These are phyloP conservation scores for Blastocystis sp. DNA, from an alignment of 352 stramenopile species.

Conservation along the genomic window DNA sequence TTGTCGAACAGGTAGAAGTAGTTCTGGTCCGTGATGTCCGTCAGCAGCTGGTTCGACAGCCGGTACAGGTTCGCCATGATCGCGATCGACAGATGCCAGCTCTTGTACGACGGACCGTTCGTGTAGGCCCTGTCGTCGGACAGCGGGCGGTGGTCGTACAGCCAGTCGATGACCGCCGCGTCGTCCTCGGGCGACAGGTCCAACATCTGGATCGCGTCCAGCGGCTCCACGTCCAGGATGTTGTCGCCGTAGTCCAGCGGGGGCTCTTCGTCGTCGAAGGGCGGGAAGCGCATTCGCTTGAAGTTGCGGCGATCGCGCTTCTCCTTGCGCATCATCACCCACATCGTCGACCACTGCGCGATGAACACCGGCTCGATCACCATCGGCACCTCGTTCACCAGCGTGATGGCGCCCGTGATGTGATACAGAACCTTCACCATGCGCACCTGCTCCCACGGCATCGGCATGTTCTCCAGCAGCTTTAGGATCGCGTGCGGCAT, in stretches of 20 bases:
- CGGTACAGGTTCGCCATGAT: constrained; percentile 96
- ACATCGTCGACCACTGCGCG: constrained; percentile 99
- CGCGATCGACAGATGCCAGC: constrained; percentile 91
- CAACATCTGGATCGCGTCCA: constrained; percentile 82
- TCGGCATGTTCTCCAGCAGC: constrained; percentile 99
- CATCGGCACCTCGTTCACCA: constrained; percentile 97
- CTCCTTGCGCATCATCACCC: constrained; percentile 99
- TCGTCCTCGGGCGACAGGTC: constrained; percentile 90
- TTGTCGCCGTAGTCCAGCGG: constrained; percentile 92
- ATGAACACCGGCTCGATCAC: constrained; percentile 99
- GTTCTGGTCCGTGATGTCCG: constrained; percentile 92
- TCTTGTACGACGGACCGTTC: constrained; percentile 94
- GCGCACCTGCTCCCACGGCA: constrained; percentile 98
- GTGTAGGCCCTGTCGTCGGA: constrained; percentile 84
- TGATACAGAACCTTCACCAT: constrained; percentile 99
- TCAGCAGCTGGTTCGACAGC: constrained; percentile 91
- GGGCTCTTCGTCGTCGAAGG: constrained; percentile 99
- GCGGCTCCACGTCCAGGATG: constrained; percentile 89
- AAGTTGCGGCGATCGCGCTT: constrained; percentile 98
- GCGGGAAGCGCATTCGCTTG: constrained; percentile 98
- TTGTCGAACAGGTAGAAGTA: constrained; percentile 89
- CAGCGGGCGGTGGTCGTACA: constrained; percentile 93
- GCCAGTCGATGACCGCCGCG: constrained; percentile 90
- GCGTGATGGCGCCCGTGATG: constrained; percentile 97
- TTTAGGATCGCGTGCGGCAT: constrained; percentile 97